Evolutionary conservation across 1,284 basidiomycete genomes (phyloP).

Genomic region (Ustilago loliicola): DNA sequence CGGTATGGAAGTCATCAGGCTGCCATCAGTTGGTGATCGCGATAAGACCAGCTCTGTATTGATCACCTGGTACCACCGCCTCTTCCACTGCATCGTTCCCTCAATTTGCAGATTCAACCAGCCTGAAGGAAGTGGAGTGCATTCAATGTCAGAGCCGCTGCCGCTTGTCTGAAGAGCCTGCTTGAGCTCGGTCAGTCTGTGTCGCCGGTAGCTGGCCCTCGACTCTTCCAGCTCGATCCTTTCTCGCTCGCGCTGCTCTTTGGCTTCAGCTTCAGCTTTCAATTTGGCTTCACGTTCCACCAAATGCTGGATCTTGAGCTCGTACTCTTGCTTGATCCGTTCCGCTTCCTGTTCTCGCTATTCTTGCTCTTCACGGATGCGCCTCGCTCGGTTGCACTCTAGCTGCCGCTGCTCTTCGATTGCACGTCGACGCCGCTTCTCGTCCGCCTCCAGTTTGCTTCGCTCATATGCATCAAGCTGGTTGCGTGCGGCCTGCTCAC

Average conservation of each 20-base stretch:
- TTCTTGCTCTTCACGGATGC: slow-evolving; percentile 20
- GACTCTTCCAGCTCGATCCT: slow-evolving; percentile 4
- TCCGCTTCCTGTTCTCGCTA: slow-evolving; percentile 29
- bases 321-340: slow-evolving; percentile 31
- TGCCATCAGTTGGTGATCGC: slow-evolving; percentile 14
- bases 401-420: slow-evolving; percentile 25
- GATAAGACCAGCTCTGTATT: slow-evolving; percentile 8
- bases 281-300: slow-evolving; percentile 22
- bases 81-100: slow-evolving; percentile 18
- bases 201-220: background rate
- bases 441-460: slow-evolving; percentile 35
- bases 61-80: slow-evolving; percentile 26
- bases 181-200: slow-evolving; percentile 3
- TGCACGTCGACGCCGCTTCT: slow-evolving; percentile 19
- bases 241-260: slow-evolving; percentile 15
- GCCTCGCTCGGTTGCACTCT: slow-evolving; percentile 16
- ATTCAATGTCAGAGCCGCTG: background rate
- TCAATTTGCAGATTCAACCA: slow-evolving; percentile 30
- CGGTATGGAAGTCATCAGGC: slow-evolving; percentile 2
- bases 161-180: background rate
- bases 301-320: slow-evolving; percentile 19
- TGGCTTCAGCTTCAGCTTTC: slow-evolving; percentile 20
- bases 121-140: slow-evolving; percentile 5
- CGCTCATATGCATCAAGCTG: slow-evolving; percentile 40
- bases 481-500: slow-evolving; percentile 30